Conservation (phyloP, 1,284 basidiomycete species). For the Apiotrichum montevideense region DNA sequence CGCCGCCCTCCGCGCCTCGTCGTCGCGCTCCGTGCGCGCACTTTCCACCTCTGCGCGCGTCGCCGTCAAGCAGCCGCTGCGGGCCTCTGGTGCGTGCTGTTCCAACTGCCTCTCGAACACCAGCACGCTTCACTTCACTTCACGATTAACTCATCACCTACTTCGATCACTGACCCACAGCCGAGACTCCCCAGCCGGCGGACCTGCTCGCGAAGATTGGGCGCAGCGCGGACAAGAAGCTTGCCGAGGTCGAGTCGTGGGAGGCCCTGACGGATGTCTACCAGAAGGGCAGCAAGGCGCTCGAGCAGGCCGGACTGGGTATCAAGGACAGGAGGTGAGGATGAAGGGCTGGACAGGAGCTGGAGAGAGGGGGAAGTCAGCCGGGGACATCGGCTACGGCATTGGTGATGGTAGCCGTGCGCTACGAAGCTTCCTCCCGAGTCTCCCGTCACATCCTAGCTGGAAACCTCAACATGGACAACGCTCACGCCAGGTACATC, state of each 20-base stretch:
- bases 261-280: conserved; percentile 33
- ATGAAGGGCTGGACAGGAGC: background rate
- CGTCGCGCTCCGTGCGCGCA: conserved; percentile 15
- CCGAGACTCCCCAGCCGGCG: conserved; percentile 25
- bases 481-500: conserved; percentile 11
- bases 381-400: no score
- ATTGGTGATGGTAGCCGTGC: no score
- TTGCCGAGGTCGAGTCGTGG: conserved; percentile 35
- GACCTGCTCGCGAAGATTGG: conserved; percentile 37
- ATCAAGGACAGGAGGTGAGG: conserved; percentile 40
- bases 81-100: conserved; percentile 21
- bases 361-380: background rate
- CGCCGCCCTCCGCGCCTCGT: conserved; percentile 25
- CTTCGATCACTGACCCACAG: conserved; percentile 14
- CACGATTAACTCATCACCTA: background rate
- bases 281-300: conserved; percentile 24
- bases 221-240: conserved; percentile 36
- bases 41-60: conserved; percentile 21
- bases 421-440: no score
- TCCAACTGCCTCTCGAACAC: background rate
- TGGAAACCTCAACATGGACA: no score
- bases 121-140: no score
- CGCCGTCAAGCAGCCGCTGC: conserved; percentile 25
- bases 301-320: conserved; percentile 31
- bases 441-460: no score